Evolutionary conservation across 2,329 filamentous ascomycete species (phyloP), one percentile per base, ranked within the genome.

Genomic region (Grosmannia serpens): DNA sequence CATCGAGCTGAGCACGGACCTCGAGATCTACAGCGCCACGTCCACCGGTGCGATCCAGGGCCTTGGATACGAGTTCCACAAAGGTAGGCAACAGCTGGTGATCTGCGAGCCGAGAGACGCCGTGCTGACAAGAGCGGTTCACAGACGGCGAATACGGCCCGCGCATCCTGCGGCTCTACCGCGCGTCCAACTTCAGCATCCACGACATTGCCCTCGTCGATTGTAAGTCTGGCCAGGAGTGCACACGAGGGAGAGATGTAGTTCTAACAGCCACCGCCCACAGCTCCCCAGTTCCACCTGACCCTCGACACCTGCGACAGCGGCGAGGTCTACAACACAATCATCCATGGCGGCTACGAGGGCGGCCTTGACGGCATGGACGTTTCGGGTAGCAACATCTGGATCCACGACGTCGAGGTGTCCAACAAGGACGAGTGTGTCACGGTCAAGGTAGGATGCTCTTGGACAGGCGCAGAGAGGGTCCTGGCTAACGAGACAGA

Each of bases 391-490:
- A 74, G 67, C 51, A 82, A 83, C 62, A 75, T 83, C 57, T 80
- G 77, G 75, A 70, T 83, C 53, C 81, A 84, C 64, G 81, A 84
- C 65, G 72, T 83, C 50, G 77, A 78, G 70, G 80, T 84, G 7
- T 82, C 81, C 27, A 84, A 84, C 74, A 82, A 81, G 67, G 79
- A 84, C 64, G 81, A 84, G 65, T 83, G 62, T 27, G 62, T 64
- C 22, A 64, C 62, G 8, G 54, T 64, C 61, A 64, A 59, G 56
- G 52, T 53, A n/a, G 10, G 33, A 15, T 31, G 49, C 1, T 3
- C 49, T 8, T 7, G 17, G 6, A 15, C 11, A 29, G 26, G 15
- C 17, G 27, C 26, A 52, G 6, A n/a, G 49, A 20, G 17, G 7
- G 7, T 8, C 4, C 7, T n/a, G 20, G 15, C 31, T 53, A 33